Conservation (phyloP, 306 rosid species). For the Ziziphus jujuba region DNA sequence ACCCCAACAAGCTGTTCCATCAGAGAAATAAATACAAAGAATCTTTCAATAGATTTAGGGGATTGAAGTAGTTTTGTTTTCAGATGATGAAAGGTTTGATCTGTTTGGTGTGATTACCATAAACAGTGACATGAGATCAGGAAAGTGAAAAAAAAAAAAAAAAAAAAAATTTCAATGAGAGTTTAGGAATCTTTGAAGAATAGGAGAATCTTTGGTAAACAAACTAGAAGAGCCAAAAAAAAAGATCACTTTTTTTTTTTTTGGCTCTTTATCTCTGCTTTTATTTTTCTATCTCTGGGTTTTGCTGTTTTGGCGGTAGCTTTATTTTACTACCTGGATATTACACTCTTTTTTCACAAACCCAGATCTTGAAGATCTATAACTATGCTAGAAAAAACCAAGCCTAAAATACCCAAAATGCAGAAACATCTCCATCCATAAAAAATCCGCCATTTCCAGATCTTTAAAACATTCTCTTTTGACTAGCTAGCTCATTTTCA, state of each 20-base stretch:
- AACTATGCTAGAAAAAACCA: background rate
- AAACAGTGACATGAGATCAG: background rate
- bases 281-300: background rate
- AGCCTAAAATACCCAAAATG: background rate
- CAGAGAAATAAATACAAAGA: background rate
- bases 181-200: background rate
- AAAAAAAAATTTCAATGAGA: too few species aligned
- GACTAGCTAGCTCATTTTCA: too few species aligned
- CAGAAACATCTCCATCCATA: background rate
- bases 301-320: background rate
- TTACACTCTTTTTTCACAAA: too few species aligned
- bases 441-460: background rate
- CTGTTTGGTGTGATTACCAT: background rate
- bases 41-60: background rate
- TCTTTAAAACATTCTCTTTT: background rate
- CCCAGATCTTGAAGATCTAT: constrained; percentile 17
- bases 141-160: background rate
- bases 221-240: background rate
- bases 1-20: background rate
- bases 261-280: background rate
- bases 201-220: background rate
- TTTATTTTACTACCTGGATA: too few species aligned
- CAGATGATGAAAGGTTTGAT: background rate
- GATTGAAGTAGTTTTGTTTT: background rate
- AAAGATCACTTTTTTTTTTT: background rate